Conservation (phyloP, 169 alveolate species). For the Eimeria tenella region DNA sequence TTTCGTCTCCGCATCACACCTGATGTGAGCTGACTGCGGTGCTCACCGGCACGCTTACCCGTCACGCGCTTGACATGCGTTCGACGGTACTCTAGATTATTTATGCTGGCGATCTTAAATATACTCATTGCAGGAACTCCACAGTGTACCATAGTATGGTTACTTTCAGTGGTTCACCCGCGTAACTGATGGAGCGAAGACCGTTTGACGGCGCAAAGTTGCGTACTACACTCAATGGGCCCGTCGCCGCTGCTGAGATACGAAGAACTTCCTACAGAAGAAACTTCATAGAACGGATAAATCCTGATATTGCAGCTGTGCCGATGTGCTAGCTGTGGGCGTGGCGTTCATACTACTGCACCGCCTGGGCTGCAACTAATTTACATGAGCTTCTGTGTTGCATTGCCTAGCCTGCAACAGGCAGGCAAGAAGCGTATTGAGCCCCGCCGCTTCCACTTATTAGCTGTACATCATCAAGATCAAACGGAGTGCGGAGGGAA, state of each 20-base stretch:
- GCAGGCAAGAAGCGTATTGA: too few species aligned
- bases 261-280: neutral
- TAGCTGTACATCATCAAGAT: too few species aligned
- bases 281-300: neutral
- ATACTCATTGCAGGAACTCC: neutral
- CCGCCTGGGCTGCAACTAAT: too few species aligned
- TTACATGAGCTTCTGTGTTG: too few species aligned
- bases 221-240: neutral
- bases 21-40: neutral
- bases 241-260: too few species aligned
- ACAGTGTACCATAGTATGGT: neutral
- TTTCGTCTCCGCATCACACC: neutral
- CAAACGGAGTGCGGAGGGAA: too few species aligned
- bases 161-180: neutral
- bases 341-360: too few species aligned
- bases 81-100: neutral
- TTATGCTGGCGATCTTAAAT: neutral
- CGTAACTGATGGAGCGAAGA: neutral
- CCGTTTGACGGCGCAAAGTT: neutral
- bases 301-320: neutral
- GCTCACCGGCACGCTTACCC: neutral
- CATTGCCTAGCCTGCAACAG: too few species aligned
- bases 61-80: constrained; percentile 3
- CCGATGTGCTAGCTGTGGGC: too few species aligned
- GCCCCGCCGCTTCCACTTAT: too few species aligned